Base-by-base conservation (phyloP, 495 filamentous ascomycete genomes). In the Xylona heveae region DNA sequence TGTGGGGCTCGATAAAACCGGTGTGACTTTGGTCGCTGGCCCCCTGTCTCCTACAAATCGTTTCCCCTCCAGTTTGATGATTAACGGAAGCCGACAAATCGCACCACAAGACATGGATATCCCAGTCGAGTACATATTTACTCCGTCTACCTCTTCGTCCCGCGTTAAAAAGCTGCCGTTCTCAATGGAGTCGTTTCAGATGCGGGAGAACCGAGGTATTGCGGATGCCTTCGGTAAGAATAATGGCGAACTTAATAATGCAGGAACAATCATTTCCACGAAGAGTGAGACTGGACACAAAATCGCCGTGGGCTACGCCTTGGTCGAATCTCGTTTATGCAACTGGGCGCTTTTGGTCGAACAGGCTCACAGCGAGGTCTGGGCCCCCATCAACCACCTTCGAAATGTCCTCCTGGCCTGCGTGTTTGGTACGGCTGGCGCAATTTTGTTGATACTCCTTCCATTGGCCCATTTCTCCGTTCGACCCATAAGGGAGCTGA, bases 271-370 rank as follows among this genome's bases (percentile, higher is more conserved):
- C 1, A 53, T 88, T n/a, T 64, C 66, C 0, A 66, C 78, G 0
- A 58, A 38, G 2, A 85, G 84, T 37, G 80, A 90, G 42, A 58
- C 74, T 36, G 65, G 64, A 0, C 36, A 51, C 2, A 42, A 44
- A 12, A 74, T 90, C 14, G 70, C 78, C 3, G 68, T 79, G 2
- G 80, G 79, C 17, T 79, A 63, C 34, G 74, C 79, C 12, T 59
- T 71, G 8, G 67, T 72, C 1, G 57, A 59, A 28, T 74, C 57
- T 10, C 41, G 53, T 1, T 46, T 92, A 19, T 74, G 74, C 12
- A 62, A 81, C 36, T 93, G 83, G 83, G 66, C 74, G 12, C 55
- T 93, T 6, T 39, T 92, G 2, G 64, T 91, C 7, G 84, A 92
- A 44, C 73, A 85, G 48, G 59, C 68, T 8, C 64, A 64, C 29